Evolutionary conservation across 768 basidiomycete genomes (phyloP).

Genomic region (Dendrothele bispora): DNA sequence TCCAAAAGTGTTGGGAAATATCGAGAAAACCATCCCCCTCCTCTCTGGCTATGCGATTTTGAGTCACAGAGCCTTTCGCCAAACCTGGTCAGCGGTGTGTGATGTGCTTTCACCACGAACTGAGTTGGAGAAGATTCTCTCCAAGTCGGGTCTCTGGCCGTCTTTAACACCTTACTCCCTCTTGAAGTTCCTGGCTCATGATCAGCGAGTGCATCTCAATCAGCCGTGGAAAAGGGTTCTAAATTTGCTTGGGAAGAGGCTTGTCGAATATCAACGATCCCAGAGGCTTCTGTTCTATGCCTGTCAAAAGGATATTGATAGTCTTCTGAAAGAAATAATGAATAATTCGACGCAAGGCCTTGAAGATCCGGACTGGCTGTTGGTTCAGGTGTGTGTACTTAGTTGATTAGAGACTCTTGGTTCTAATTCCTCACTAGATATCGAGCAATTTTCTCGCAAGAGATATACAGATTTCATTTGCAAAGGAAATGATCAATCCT

Average conservation of each 20-base stretch:
- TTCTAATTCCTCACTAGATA: neutral
- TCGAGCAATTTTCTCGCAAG: neutral
- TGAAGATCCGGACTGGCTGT: slow-evolving; percentile 38
- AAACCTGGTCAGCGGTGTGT: neutral
- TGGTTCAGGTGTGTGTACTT: slow-evolving; percentile 38
- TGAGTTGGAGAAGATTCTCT: neutral
- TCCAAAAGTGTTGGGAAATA: too few relatives aligned
- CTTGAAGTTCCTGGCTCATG: neutral
- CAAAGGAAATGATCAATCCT: slow-evolving; percentile 48
- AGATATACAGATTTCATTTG: slow-evolving; percentile 41
- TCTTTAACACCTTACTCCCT: neutral
- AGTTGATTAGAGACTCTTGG: neutral
- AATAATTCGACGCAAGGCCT: slow-evolving; percentile 19
- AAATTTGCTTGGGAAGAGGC: neutral
- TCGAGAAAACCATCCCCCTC: too few relatives aligned
- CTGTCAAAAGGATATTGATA: neutral
- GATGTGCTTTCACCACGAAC: neutral
- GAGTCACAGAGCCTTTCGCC: too few relatives aligned
- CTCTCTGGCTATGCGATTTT: too few relatives aligned
- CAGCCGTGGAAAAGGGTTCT: neutral
- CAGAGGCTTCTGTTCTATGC: neutral
- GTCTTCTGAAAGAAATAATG: slow-evolving; percentile 22
- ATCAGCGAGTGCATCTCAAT: neutral
- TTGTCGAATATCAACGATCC: neutral
- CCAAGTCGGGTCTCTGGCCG: neutral